phyloP scores from a whole-genome alignment of 345 rosid species.

The Nephelium lappaceum region DNA sequence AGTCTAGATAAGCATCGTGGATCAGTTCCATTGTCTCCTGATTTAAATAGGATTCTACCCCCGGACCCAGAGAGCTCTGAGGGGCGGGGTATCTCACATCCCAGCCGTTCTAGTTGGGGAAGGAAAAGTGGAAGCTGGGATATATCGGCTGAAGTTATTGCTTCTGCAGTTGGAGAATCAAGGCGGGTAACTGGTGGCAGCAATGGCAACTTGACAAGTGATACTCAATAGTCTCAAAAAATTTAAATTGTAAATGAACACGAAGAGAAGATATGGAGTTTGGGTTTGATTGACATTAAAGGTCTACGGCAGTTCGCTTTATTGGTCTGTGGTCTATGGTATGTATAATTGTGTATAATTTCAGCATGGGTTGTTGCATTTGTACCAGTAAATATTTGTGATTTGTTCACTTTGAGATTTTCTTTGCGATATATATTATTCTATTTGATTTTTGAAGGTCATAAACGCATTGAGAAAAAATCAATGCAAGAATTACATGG shows the following conservation, averaged over 20 bases:
- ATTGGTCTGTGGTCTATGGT: not conserved
- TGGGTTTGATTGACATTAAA: constrained; percentile 17
- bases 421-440: not conserved
- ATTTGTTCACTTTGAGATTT: not conserved
- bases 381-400: not conserved
- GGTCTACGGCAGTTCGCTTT: not conserved
- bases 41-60: constrained; percentile 70
- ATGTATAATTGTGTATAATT: constrained; percentile 6
- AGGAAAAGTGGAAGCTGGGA: constrained; percentile 81
- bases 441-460: not conserved
- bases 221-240: constrained; percentile 22
- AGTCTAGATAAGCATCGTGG: constrained; percentile 40
- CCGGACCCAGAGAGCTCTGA: constrained; percentile 65
- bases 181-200: constrained; percentile 24
- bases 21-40: constrained; percentile 43
- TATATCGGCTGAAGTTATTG: constrained; percentile 49
- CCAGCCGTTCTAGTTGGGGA: constrained; percentile 61
- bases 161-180: constrained; percentile 41
- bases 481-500: too few relatives aligned
- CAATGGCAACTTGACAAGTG: constrained; percentile 22
- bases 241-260: constrained; percentile 18
- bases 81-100: constrained; percentile 56
- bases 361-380: not conserved
- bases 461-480: not conserved
- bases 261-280: not conserved